These are phyloP conservation scores for Alternaria infectoria DNA, from an alignment of 2,329 filamentous ascomycete genomes.

Conservation along the genomic window DNA sequence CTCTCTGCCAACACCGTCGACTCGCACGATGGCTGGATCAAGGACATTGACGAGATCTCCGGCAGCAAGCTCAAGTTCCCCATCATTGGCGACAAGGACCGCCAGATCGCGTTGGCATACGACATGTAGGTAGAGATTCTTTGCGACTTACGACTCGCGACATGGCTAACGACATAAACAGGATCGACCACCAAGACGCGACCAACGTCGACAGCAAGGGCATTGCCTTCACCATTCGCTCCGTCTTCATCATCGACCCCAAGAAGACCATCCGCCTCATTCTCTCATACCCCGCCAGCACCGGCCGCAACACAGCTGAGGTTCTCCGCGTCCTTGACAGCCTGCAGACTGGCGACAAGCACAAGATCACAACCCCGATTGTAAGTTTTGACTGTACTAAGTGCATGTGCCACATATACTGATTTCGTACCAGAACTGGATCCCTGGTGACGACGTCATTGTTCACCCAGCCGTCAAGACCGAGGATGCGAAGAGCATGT, in stretches of 20 bases:
- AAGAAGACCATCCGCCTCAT: conserved; percentile 69
- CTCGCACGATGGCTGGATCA: conserved; percentile 59
- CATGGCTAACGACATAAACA: conserved; percentile 28
- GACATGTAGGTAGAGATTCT: conserved; percentile 53
- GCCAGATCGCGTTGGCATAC: conserved; percentile 59
- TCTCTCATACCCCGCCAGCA: conserved; percentile 67
- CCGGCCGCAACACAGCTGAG: conserved; percentile 62
- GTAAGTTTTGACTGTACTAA: not conserved
- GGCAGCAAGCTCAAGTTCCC: conserved; percentile 57
- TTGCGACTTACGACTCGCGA: conserved; percentile 2
- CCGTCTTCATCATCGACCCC: conserved; percentile 70
- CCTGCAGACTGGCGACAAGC: conserved; percentile 64
- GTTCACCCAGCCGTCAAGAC: conserved; percentile 65
- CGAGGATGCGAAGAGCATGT: conserved; percentile 64
- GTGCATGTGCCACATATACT: not conserved
- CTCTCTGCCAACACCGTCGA: conserved; percentile 59
- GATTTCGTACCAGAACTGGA: conserved; percentile 39
- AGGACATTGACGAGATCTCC: conserved; percentile 60
- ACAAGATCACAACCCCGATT: conserved; percentile 66
- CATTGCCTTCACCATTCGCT: conserved; percentile 68
- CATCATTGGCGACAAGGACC: conserved; percentile 61
- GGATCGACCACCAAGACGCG: conserved; percentile 60
- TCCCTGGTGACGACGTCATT: conserved; percentile 66
- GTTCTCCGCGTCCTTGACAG: conserved; percentile 60
- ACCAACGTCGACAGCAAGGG: conserved; percentile 65